Base-by-base conservation (phyloP, 1,139 yeast species). In the Lodderomyces jiufengensis region DNA sequence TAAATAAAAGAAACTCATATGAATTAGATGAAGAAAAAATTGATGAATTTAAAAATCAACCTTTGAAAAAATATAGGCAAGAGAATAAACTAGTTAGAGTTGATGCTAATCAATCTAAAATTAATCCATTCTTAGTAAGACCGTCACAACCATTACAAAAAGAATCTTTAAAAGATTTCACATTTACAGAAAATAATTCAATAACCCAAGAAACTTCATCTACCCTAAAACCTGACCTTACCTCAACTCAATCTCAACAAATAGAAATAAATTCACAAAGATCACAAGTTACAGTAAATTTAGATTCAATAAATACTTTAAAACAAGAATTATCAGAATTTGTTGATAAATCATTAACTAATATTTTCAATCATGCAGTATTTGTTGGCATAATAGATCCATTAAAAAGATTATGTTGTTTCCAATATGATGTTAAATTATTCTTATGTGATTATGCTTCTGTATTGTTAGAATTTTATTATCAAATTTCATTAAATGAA, bases 311-410 rank as follows among this genome's bases (percentile, higher is more conserved):
- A 7, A 56, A 63, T 24, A 63, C 63, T 4, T 66, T 92, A 3
- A 63, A 81, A 21, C 56, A 63, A 12, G 74, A 70, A 9, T 72
- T 84, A 1, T 76, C 76, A 30, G 50, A 50, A 0, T 45, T 57
- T 0, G 64, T 75, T 0, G 75, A 83, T 52, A 59, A 64, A 22
- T 70, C 72, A 4, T 57, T 92, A 21, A 82, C 95, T 0, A 73
- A 76, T 29, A 61, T 86, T 1, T 78, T 92, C 54, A 73, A 81
- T 13, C 78, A 84, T 40, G 76, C 84, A 36, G 77, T 82, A 0
- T 87, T 74, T 52, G 81, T 92, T 8, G 98, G 99, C 0, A 63
- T 92, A 4, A 92, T 86, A 1, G 97, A 90, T 54, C 75, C 73
- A 18, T 53, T 58, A 4, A 73, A 78, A 44, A 65, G 97, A 27